Base-by-base conservation (phyloP, 2,329 filamentous ascomycete genomes). In the Aspergillus cejpii region DNA sequence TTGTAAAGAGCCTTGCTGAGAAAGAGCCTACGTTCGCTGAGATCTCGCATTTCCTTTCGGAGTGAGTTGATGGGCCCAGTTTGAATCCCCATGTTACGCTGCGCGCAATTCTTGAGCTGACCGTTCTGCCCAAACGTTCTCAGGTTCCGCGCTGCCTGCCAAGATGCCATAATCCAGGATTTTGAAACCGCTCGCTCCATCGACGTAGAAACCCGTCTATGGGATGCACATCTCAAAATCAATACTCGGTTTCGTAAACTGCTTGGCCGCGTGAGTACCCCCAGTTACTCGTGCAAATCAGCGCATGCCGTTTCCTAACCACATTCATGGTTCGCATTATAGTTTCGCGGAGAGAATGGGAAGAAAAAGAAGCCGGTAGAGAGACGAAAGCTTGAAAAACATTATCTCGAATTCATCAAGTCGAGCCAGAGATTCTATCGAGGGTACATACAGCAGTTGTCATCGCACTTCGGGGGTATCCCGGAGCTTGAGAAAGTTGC, bases 401-500 rank as follows among this genome's bases (percentile, higher is more conserved):
- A 83, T 52, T 97, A 94, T 65, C 74, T 84, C 45, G 79, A 81
- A 54, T 97, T 94, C 64, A 80, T 97, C 56, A 94, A 91, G 67
- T 84, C 83, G 37, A 85, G 88, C 53, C 87, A 92, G 66, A 81
- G 81, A 58, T 96, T 94, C 66, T 97, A 97, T 73, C 81, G 85
- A 59, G 83, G 81, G 53, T 92, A 87, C 59, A 84, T 96, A 43
- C 82, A 91, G 64, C 80, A 83, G 45, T 74, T 96, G 19, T 82
- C 84, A 42, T 73, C 73, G 14, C 72, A 75, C 47, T 81, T 75
- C 52, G 72, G 74, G 27, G 75, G 74, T 29, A 73, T 83, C 31
- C 65, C 73, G 5, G 78, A 82, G 57, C 64, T 84, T 55, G 71
- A 78, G 55, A 74, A 74, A 45, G 73, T 83, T 43, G 78, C 80